A percentile compares a stretch with the other conserved stretches of the same genome.
These are phyloP conservation scores for Pisolithus albus DNA, from an alignment of 768 basidiomycete species.

Conservation along the genomic window DNA sequence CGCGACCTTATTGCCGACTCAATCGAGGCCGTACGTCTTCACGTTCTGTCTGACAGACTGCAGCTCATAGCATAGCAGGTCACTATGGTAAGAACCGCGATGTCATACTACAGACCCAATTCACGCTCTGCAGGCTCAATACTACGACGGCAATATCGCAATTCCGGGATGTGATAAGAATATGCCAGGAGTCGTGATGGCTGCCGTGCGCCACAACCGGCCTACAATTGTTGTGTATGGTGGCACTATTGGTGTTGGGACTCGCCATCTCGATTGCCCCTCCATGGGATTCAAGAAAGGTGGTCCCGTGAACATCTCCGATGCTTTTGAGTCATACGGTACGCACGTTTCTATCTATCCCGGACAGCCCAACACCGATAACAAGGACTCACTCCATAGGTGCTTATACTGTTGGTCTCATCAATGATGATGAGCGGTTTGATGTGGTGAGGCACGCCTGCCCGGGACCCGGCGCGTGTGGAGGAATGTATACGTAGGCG, in stretches of 20 bases:
- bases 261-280: slow-evolving; percentile 73
- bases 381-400: slow-evolving; percentile 40
- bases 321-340: slow-evolving; percentile 84
- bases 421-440: slow-evolving; percentile 71
- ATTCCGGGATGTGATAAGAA: slow-evolving; percentile 90
- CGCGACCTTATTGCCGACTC: slow-evolving; percentile 89
- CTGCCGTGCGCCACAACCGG: slow-evolving; percentile 79
- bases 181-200: slow-evolving; percentile 87
- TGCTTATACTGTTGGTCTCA: slow-evolving; percentile 69
- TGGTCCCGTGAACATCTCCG: slow-evolving; percentile 78
- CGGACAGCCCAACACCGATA: background rate
- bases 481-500: slow-evolving; percentile 79
- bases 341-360: slow-evolving; percentile 1
- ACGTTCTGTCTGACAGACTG: background rate
- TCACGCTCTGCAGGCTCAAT: slow-evolving; percentile 54
- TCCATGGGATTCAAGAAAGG: slow-evolving; percentile 71
- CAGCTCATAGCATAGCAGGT: slow-evolving; percentile 34
- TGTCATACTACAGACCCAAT: background rate
- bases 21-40: slow-evolving; percentile 60
- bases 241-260: slow-evolving; percentile 75
- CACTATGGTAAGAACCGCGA: slow-evolving; percentile 38
- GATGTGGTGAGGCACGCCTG: slow-evolving; percentile 85
- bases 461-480: slow-evolving; percentile 78
- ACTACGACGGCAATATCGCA: slow-evolving; percentile 83
- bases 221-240: slow-evolving; percentile 86